Percentiles rank a stretch among this genome's conserved stretches.
Evolutionary conservation across 176 grass and related monocot genomes (phyloP).

Genomic region (Lolium multiflorum): DNA sequence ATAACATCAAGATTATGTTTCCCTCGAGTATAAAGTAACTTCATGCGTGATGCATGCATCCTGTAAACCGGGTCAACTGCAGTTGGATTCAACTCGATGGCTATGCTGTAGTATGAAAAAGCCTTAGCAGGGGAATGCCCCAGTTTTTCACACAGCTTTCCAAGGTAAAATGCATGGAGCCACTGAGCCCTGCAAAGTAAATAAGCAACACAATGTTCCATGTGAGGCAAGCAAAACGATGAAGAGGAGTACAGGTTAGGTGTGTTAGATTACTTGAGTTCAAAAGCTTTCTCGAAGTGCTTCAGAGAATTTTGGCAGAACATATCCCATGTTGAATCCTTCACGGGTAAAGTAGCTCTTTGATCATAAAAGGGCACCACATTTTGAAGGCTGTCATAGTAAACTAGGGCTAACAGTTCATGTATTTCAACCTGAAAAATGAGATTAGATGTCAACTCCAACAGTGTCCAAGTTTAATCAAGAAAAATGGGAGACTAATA

Average conservation of each 20-base stretch:
- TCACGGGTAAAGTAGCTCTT: conserved; percentile 79
- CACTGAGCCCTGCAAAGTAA: conserved; percentile 72
- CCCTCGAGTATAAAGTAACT: conserved; percentile 89
- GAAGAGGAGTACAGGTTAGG: conserved; percentile 29
- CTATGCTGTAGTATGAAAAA: conserved; percentile 88
- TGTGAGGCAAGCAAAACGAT: conserved; percentile 28
- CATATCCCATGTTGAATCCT: conserved; percentile 80
- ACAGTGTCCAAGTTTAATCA: conserved; percentile 13
- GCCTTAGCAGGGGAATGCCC: conserved; percentile 75
- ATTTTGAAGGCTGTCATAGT: conserved; percentile 94
- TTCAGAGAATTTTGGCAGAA: conserved; percentile 89
- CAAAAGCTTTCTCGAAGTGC: conserved; percentile 94
- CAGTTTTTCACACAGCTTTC: conserved; percentile 96
- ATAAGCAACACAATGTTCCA: conserved; percentile 39
- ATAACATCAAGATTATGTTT: conserved; percentile 77
- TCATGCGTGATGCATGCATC: conserved; percentile 94
- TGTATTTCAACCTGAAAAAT: conserved; percentile 80
- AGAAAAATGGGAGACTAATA: conserved; percentile 27
- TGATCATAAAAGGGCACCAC: conserved; percentile 99
- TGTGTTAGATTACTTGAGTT: conserved; percentile 66
- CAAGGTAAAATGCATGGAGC: conserved; percentile 98
- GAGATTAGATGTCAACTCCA: conserved; percentile 21
- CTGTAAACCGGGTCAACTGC: conserved; percentile 96
- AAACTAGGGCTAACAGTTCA: conserved; percentile 94
- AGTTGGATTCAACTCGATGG: conserved; percentile 77